Base-by-base conservation (phyloP, 306 rosid genomes). In the Ceratonia siliqua region DNA sequence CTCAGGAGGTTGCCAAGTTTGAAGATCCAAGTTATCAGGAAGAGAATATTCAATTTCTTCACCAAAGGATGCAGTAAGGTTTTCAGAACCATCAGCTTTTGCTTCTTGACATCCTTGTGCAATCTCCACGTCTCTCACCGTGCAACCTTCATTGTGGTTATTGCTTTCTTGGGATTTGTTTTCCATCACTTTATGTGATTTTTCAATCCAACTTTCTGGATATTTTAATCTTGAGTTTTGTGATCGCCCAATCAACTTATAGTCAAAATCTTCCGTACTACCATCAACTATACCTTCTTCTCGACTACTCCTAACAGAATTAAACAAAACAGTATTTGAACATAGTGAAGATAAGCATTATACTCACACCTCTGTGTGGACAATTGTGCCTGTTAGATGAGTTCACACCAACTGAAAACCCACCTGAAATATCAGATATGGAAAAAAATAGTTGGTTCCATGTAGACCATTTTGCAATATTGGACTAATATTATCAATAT, bases 1-100 rank as follows among this genome's bases (percentile, higher is more conserved):
- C 58, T 83, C 97, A 12, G 98, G 98, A 74, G 86, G 92, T 76
- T 88, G 89, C 97, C 97, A 94, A 27, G 86, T 80, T 79, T 79
- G 82, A 64, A 75, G 46, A 77, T 88, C 86, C 62, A 65, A 66
- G 50, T 84, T 84, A 84, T 76, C 84, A 30, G 81, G 81, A 35
- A 84, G 59, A 76, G 85, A 80, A 70, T 81, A 75, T 76, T 75
- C 96, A 65, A 68, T 46, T 67, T 83, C 93, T 56, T 80, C 89
- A 18, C 41, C 57, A 64, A 38, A 46, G 18, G 83, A 45, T 41
- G 56, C 66, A 46, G 28, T 70, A 70, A 54, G 55, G 50, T 64
- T 65, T 61, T 82, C 88, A 79, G 79, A 36, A 68, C 57, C 65
- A 27, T 32, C 76, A 43, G 54, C 66, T 42, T 77, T 72, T 70